phyloP scores from a whole-genome alignment of 2,329 filamentous ascomycete genomes.

The Calonectria leucothoes region DNA sequence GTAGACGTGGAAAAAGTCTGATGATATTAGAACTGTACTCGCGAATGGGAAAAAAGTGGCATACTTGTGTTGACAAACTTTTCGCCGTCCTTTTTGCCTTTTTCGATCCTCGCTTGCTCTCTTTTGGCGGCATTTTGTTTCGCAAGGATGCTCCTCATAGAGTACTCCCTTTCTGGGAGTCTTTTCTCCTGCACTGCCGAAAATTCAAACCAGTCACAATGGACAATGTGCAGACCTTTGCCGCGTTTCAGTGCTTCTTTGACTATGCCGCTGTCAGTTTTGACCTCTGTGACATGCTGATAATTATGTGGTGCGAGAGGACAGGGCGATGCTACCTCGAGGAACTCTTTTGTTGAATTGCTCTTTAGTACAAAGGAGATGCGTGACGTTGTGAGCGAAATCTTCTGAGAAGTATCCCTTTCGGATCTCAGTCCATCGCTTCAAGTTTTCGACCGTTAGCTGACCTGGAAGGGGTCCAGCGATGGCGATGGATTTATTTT shows the following conservation, averaged over 20 bases:
- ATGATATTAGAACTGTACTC: not conserved
- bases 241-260: constrained; percentile 50
- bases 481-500: constrained; percentile 64
- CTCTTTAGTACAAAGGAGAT: constrained; percentile 75
- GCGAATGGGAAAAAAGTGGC: constrained; percentile 29
- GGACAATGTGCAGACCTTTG: constrained; percentile 55
- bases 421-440: constrained; percentile 72
- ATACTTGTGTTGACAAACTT: constrained; percentile 63
- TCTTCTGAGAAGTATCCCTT: constrained; percentile 67
- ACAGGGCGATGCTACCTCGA: constrained; percentile 45
- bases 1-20: constrained; percentile 74
- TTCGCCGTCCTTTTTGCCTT: constrained; percentile 53
- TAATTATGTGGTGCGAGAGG: not conserved
- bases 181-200: constrained; percentile 50
- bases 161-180: constrained; percentile 52
- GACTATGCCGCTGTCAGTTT: constrained; percentile 43
- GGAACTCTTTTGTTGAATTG: constrained; percentile 64
- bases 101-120: constrained; percentile 49
- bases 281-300: not conserved
- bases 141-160: constrained; percentile 49
- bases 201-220: constrained; percentile 65
- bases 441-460: constrained; percentile 66
- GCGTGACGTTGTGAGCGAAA: constrained; percentile 71
- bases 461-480: constrained; percentile 67
- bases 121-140: constrained; percentile 45